phyloP scores from a whole-genome alignment of 2,329 filamentous ascomycete genomes.

The Colletotrichum gloeosporioides region DNA sequence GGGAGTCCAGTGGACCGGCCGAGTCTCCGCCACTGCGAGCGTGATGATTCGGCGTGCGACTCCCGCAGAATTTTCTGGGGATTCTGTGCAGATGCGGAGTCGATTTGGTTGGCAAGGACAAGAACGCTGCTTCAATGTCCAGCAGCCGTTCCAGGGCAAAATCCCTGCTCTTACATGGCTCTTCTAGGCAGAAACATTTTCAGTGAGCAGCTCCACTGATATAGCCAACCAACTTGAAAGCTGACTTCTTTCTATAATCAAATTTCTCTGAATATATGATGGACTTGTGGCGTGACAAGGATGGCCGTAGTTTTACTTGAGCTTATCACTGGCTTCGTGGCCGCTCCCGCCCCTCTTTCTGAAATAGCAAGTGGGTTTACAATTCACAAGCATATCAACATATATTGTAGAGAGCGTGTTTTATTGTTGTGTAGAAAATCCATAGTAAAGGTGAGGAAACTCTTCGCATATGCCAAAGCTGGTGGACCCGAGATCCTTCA shows the following conservation, averaged over 20 bases:
- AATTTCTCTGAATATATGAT: background rate
- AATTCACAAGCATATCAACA: background rate
- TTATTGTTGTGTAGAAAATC: background rate
- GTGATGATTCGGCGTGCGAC: background rate
- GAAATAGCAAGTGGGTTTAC: background rate
- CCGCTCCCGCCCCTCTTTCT: background rate
- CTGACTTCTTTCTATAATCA: accelerated
- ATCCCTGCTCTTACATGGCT: background rate
- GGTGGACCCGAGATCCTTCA: background rate
- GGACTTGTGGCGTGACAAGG: accelerated
- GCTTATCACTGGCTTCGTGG: background rate
- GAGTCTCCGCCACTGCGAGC: background rate
- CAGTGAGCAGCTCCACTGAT: background rate
- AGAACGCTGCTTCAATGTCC: background rate
- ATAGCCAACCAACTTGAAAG: background rate
- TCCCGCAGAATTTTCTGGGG: background rate
- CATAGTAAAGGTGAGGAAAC: background rate
- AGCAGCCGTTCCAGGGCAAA: background rate
- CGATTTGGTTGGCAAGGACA: background rate
- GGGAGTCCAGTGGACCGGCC: background rate
- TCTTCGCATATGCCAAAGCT: background rate
- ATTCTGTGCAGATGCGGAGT: background rate
- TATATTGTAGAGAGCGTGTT: accelerated
- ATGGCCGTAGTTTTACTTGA: too few species aligned
- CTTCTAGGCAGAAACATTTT: background rate